phyloP scores from a whole-genome alignment of 768 basidiomycete genomes.

The Suillus subluteus region DNA sequence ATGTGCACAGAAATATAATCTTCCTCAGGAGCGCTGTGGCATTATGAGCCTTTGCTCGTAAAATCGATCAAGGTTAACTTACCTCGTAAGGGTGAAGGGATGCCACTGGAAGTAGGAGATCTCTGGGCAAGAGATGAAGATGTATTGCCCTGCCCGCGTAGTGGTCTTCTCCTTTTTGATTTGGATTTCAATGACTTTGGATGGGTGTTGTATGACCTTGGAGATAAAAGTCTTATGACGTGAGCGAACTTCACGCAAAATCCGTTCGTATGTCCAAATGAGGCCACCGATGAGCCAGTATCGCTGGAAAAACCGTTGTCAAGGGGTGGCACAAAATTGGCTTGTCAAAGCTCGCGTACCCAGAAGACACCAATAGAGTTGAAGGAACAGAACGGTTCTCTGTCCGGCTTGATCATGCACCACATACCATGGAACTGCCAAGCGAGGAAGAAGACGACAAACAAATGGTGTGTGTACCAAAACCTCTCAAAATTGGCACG shows the following conservation, averaged over 20 bases:
- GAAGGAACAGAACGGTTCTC: conserved; percentile 84
- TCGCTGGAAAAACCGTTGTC: conserved; percentile 48
- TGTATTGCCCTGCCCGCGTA: conserved; percentile 87
- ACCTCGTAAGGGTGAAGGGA: conserved; percentile 93
- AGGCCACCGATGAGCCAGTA: conserved; percentile 90
- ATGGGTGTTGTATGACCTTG: conserved; percentile 95
- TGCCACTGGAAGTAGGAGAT: conserved; percentile 97
- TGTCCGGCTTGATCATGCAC: conserved; percentile 94
- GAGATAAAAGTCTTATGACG: conserved; percentile 91
- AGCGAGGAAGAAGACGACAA: conserved; percentile 88
- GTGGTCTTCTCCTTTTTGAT: conserved; percentile 95
- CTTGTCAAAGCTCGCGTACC: conserved; percentile 51
- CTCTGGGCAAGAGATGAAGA: conserved; percentile 90
- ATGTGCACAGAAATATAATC: conserved; percentile 95
- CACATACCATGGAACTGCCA: conserved; percentile 98
- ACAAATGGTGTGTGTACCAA: conserved; percentile 89
- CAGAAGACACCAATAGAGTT: conserved; percentile 93
- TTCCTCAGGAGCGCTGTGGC: conserved; percentile 83
- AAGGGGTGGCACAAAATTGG: conserved; percentile 10
- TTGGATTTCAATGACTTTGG: conserved; percentile 92
- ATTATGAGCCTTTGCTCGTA: background rate
- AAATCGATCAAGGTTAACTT: conserved; percentile 13
- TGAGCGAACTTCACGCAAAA: conserved; percentile 90
- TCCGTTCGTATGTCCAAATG: conserved; percentile 85
- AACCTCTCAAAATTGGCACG: conserved; percentile 84